Conservation (phyloP, 306 rosid genomes). For the Ammopiptanthus mongolicus region DNA sequence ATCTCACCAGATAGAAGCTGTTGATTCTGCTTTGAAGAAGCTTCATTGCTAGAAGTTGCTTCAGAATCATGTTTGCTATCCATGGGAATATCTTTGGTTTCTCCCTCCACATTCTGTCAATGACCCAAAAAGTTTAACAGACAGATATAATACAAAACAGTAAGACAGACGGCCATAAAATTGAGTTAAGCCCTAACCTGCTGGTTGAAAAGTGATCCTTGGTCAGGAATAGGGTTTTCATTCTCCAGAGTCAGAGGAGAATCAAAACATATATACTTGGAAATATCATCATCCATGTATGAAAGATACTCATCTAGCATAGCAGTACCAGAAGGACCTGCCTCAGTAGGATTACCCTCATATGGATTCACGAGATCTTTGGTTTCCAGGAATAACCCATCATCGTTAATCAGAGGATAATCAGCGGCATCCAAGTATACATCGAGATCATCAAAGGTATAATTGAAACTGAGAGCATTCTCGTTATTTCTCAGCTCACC, state of each 20-base stretch:
- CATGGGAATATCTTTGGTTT: constrained; percentile 16
- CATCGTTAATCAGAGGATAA: constrained; percentile 30
- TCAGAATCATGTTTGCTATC: constrained; percentile 31
- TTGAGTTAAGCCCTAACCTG: constrained; percentile 39
- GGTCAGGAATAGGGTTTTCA: constrained; percentile 34
- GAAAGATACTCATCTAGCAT: constrained; percentile 63
- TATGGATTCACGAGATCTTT: constrained; percentile 48
- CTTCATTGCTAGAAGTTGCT: constrained; percentile 32
- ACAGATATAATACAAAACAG: not conserved
- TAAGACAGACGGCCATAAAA: not conserved
- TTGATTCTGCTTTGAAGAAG: constrained; percentile 38
- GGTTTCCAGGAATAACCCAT: constrained; percentile 56
- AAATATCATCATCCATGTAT: constrained; percentile 45
- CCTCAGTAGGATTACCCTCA: constrained; percentile 32
- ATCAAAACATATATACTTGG: constrained; percentile 45
- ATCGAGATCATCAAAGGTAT: constrained; percentile 15
- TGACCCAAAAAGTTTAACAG: not conserved
- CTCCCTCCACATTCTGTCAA: constrained; percentile 49
- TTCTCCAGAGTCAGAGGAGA: constrained; percentile 31
- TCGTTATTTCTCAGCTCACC: constrained; percentile 24
- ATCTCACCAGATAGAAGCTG: constrained; percentile 44
- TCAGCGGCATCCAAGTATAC: constrained; percentile 29
- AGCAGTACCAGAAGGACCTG: constrained; percentile 35
- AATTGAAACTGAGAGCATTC: constrained; percentile 22
- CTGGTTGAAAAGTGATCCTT: constrained; percentile 22